A percentile compares a stretch with the other conserved stretches of the same genome.
These are phyloP conservation scores for Tolypocladium pustulatum DNA, from an alignment of 2,329 filamentous ascomycete genomes.

Conservation along the genomic window DNA sequence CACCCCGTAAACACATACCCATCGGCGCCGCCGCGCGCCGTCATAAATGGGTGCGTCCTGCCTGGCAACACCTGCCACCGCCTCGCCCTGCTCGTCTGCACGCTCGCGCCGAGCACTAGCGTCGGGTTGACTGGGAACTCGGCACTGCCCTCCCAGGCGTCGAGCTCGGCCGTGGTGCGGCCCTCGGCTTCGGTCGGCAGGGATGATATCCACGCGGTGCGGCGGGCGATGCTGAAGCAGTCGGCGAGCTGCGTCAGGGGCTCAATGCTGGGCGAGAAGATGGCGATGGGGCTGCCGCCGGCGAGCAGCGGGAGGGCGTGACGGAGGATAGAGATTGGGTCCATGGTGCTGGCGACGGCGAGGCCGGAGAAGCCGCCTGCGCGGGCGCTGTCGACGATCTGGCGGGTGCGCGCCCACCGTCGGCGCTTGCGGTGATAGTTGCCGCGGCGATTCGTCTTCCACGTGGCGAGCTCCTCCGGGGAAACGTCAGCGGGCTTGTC, in stretches of 20 bases:
- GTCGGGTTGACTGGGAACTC: slow-evolving; percentile 87
- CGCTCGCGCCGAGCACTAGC: slow-evolving; percentile 62
- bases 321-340: slow-evolving; percentile 64
- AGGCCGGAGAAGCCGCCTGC: slow-evolving; percentile 74
- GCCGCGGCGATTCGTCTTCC: slow-evolving; percentile 75
- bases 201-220: slow-evolving; percentile 59
- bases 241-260: slow-evolving; percentile 69
- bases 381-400: slow-evolving; percentile 64
- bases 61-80: slow-evolving; percentile 88
- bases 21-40: slow-evolving; percentile 72
- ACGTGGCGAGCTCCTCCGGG: slow-evolving; percentile 50
- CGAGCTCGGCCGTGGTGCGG: slow-evolving; percentile 36
- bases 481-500: slow-evolving; percentile 50
- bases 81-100: slow-evolving; percentile 72
- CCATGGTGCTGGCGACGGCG: slow-evolving; percentile 73
- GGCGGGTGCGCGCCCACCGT: slow-evolving; percentile 63
- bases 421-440: slow-evolving; percentile 84
- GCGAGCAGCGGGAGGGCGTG: slow-evolving; percentile 69
- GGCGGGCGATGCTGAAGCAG: slow-evolving; percentile 69
- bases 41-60: slow-evolving; percentile 92
- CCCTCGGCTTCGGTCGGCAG: slow-evolving; percentile 36
- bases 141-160: slow-evolving; percentile 47
- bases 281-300: slow-evolving; percentile 73
- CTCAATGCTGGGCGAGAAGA: slow-evolving; percentile 76
- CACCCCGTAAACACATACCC: slow-evolving; percentile 84